These are phyloP conservation scores for Neofusicoccum laricinum DNA, from an alignment of 2,329 filamentous ascomycete genomes.

Conservation along the genomic window DNA sequence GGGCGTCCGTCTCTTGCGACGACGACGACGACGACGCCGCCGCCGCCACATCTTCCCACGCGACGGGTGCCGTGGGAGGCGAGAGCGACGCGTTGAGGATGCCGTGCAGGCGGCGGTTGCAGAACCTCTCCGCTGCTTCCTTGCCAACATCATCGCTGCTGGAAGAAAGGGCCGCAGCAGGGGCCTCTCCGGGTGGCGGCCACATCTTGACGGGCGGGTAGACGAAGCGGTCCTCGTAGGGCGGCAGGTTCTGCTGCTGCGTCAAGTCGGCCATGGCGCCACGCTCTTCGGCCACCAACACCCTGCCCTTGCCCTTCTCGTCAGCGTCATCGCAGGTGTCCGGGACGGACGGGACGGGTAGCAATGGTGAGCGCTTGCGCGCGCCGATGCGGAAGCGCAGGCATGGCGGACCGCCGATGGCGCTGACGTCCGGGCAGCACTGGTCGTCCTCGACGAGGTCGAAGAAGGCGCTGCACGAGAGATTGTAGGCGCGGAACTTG, in stretches of 20 bases:
- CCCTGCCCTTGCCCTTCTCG: neutral
- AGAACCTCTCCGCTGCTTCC: slow-evolving; percentile 16
- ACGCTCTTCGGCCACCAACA: neutral
- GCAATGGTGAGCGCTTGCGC: slow-evolving; percentile 28
- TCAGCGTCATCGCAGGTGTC: neutral
- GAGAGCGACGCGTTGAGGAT: slow-evolving; percentile 31
- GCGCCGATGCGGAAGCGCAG: slow-evolving; percentile 53
- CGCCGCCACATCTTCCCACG: too few species aligned
- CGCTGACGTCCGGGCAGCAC: slow-evolving; percentile 30
- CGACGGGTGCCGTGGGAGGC: neutral
- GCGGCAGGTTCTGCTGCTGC: neutral
- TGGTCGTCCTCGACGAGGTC: slow-evolving; percentile 57
- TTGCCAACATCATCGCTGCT: neutral
- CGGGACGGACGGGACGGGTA: neutral
- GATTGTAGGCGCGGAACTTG: slow-evolving; percentile 55
- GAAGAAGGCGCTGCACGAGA: slow-evolving; percentile 53
- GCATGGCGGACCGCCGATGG: slow-evolving; percentile 29
- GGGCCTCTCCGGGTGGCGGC: slow-evolving; percentile 27
- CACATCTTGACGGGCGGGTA: slow-evolving; percentile 33
- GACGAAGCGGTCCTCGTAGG: slow-evolving; percentile 22
- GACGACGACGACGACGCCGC: neutral
- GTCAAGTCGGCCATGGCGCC: slow-evolving; percentile 9
- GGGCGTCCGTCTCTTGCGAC: neutral
- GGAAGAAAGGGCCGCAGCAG: neutral
- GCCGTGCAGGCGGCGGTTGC: slow-evolving; percentile 22